Evolutionary conservation across 2,329 filamentous ascomycete genomes (phyloP).

Genomic region (Exophiala viscosa): DNA sequence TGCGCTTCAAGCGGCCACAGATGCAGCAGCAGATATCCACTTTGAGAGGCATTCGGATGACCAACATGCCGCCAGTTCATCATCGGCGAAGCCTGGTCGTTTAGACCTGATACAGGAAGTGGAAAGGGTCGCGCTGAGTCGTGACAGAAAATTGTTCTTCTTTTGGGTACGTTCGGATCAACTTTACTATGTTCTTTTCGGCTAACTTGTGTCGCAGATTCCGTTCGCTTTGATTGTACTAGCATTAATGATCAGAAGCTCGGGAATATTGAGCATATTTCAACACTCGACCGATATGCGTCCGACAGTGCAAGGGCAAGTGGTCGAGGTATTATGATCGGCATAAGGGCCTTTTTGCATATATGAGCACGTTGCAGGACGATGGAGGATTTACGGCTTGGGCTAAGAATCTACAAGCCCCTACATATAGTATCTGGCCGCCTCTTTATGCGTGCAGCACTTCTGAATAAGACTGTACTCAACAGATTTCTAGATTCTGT

Average conservation of each 20-base stretch:
- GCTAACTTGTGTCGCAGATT: constrained; percentile 38
- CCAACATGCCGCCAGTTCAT: not conserved
- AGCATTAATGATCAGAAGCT: constrained; percentile 43
- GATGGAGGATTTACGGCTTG: not conserved
- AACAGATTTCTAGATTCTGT: too few relatives aligned
- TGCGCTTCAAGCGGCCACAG: constrained; percentile 41
- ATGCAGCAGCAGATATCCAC: constrained; percentile 44
- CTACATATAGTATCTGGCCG: too few relatives aligned
- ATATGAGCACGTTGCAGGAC: not conserved
- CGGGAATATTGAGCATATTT: constrained; percentile 16
- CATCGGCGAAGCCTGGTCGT: not conserved
- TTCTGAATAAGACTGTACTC: too few relatives aligned
- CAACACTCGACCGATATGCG: constrained; percentile 1
- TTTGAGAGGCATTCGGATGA: constrained; percentile 29
- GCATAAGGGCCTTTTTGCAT: not conserved
- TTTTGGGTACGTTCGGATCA: constrained; percentile 46
- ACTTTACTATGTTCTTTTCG: not conserved
- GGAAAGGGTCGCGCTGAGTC: constrained; percentile 42
- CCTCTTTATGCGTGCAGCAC: too few relatives aligned
- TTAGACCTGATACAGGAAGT: constrained; percentile 25
- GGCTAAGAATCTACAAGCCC: too few relatives aligned
- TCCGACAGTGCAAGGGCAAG: not conserved
- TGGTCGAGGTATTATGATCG: constrained; percentile 11
- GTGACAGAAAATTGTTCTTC: constrained; percentile 52
- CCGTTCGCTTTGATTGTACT: constrained; percentile 46